Conservation (phyloP, 305 asterid genomes). For the Salvia sclarea region DNA sequence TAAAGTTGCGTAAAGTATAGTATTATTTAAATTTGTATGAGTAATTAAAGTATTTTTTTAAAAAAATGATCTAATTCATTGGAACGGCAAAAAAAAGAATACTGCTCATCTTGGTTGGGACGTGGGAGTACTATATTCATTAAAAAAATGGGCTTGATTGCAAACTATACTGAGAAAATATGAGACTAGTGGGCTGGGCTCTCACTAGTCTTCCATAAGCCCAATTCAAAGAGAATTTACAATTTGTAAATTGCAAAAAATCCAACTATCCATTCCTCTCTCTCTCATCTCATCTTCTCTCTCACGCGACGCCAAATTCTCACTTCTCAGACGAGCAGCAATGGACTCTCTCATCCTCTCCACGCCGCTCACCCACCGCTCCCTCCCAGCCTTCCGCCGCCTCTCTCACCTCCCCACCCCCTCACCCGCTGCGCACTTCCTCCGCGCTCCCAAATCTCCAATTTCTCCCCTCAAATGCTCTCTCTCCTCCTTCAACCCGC, state of each 20-base stretch:
- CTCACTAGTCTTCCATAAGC: neutral
- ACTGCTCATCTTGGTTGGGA: too few species aligned
- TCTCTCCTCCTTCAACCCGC: constrained; percentile 32
- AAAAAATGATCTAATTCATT: too few species aligned
- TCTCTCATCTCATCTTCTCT: constrained; percentile 16
- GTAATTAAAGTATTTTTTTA: too few species aligned
- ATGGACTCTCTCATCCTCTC: constrained; percentile 61
- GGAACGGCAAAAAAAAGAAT: too few species aligned
- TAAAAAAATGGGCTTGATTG: too few species aligned
- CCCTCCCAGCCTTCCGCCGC: constrained; percentile 36
- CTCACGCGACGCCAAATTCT: neutral
- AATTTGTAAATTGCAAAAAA: neutral
- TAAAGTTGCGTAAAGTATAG: too few species aligned
- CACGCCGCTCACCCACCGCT: constrained; percentile 45
- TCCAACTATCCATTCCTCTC: constrained; percentile 15
- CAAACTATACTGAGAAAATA: too few species aligned
- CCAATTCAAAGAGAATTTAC: neutral
- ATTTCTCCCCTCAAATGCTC: constrained; percentile 44
- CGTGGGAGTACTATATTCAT: too few species aligned
- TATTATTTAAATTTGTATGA: too few species aligned
- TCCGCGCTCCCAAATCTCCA: constrained; percentile 31
- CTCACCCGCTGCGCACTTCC: constrained; percentile 13
- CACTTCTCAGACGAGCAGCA: constrained; percentile 12
- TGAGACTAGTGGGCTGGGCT: neutral
- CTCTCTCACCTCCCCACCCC: constrained; percentile 29